Conservation (phyloP, 1,139 yeast genomes). For the Geotrichum aggregatum region DNA sequence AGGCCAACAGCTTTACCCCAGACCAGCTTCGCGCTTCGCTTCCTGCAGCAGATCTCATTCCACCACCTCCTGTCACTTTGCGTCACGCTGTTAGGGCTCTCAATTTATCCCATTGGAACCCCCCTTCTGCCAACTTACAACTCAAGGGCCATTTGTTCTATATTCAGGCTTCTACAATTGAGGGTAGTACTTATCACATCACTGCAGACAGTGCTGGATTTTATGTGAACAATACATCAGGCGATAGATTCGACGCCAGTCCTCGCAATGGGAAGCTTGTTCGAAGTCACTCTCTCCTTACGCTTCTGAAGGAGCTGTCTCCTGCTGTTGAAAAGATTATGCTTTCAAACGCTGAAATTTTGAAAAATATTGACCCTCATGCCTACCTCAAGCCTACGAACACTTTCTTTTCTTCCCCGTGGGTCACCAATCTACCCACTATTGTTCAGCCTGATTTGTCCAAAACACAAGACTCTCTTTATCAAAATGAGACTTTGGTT, state of each 20-base stretch:
- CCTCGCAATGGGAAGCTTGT: constrained; percentile 42
- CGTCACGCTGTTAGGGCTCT: constrained; percentile 18
- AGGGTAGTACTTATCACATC: constrained; percentile 71
- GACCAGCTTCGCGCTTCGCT: constrained; percentile 16
- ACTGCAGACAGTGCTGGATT: constrained; percentile 79
- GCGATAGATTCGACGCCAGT: constrained; percentile 57
- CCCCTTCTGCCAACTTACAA: constrained; percentile 61
- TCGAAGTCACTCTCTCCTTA: constrained; percentile 50
- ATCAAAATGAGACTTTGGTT: constrained; percentile 52
- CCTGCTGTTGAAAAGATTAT: constrained; percentile 47
- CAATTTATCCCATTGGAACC: constrained; percentile 75
- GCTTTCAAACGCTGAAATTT: constrained; percentile 42
- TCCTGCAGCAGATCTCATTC: constrained; percentile 11
- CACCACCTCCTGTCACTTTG: constrained; percentile 10
- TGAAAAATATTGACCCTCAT: constrained; percentile 48
- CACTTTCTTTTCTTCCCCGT: constrained; percentile 62
- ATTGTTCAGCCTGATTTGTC: constrained; percentile 30
- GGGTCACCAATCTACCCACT: constrained; percentile 54
- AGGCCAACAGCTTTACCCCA: constrained; percentile 12
- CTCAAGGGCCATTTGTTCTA: constrained; percentile 77
- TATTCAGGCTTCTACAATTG: constrained; percentile 69
- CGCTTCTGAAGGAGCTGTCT: constrained; percentile 54
- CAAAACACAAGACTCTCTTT: constrained; percentile 46
- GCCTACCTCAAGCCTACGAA: constrained; percentile 63
- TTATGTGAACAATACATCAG: constrained; percentile 65